phyloP scores from a whole-genome alignment of 2,329 filamentous ascomycete species.

The Aspergillus aculeatus region DNA sequence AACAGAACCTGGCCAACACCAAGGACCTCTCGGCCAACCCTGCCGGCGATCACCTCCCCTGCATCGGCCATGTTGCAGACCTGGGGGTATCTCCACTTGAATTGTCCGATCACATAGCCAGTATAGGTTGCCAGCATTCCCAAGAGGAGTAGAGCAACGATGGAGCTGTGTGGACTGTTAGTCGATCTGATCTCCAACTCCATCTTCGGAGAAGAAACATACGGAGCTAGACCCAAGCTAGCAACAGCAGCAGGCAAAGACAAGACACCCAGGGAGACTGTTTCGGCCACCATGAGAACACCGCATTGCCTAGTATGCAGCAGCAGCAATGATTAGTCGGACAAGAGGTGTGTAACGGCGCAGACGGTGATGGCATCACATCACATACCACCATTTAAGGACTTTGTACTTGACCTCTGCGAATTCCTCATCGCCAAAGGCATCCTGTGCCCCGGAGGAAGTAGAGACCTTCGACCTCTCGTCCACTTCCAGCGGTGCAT shows the following conservation, averaged over 20 bases:
- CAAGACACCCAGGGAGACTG: conserved; percentile 57
- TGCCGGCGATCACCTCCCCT: conserved; percentile 61
- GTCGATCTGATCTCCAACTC: not conserved
- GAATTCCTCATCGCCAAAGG: conserved; percentile 42
- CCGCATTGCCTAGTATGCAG: conserved; percentile 42
- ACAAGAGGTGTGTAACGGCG: not conserved
- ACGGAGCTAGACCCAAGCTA: conserved; percentile 53
- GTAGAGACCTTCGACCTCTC: conserved; percentile 22
- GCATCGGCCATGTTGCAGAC: conserved; percentile 68
- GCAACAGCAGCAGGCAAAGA: conserved; percentile 56
- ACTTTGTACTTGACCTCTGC: conserved; percentile 53
- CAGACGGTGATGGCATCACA: no score
- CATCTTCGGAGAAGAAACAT: conserved; percentile 19
- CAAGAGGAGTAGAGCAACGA: conserved; percentile 54
- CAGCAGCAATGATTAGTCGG: not conserved
- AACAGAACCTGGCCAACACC: conserved; percentile 63
- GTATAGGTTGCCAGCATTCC: conserved; percentile 59
- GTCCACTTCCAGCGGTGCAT: conserved; percentile 14
- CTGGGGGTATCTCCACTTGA: conserved; percentile 57
- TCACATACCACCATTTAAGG: conserved; percentile 47
- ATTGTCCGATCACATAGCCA: conserved; percentile 60
- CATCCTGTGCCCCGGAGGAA: conserved; percentile 30
- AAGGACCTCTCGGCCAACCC: conserved; percentile 61
- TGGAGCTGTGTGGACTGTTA: conserved; percentile 17
- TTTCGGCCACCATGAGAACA: conserved; percentile 59